A percentile compares a stretch with the other conserved stretches of the same genome.
Conservation (phyloP, 1,284 basidiomycete genomes). For the Sphaerobolus stellatus region DNA sequence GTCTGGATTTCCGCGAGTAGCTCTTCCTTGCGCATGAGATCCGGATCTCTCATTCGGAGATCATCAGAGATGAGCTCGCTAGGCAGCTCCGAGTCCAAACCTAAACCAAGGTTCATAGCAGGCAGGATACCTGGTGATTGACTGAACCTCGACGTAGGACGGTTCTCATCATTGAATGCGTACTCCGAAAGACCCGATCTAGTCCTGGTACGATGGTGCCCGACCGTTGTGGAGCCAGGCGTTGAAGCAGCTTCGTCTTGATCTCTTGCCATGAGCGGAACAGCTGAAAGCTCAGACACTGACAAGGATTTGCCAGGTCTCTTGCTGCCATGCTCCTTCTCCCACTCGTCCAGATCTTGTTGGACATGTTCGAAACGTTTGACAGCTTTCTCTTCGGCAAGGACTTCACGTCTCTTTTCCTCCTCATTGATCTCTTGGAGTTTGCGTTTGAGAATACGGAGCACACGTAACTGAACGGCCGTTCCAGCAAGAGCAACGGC, state of each 20-base stretch:
- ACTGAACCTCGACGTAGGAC: constrained; percentile 48
- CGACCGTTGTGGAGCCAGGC: constrained; percentile 50
- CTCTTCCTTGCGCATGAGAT: constrained; percentile 61
- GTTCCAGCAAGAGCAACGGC: constrained; percentile 83
- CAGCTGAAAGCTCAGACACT: constrained; percentile 50
- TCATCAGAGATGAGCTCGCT: constrained; percentile 60
- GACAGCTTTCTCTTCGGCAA: constrained; percentile 75
- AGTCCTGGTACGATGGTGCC: constrained; percentile 54
- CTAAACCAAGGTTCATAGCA: constrained; percentile 67
- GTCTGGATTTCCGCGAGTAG: constrained; percentile 73
- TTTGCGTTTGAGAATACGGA: constrained; percentile 75
- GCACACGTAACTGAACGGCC: constrained; percentile 86
- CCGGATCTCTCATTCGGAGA: constrained; percentile 37
- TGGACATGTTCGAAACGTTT: constrained; percentile 66
- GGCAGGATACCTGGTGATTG: constrained; percentile 57
- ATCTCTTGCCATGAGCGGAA: constrained; percentile 56
- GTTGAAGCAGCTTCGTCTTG: constrained; percentile 53
- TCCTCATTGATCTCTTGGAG: constrained; percentile 79
- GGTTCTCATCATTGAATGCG: constrained; percentile 58
- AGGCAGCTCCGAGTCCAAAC: constrained; percentile 72
- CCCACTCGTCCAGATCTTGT: constrained; percentile 82
- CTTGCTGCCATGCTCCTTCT: constrained; percentile 73
- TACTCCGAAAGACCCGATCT: constrained; percentile 71
- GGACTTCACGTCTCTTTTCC: constrained; percentile 69
- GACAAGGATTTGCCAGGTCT: constrained; percentile 51